phyloP scores from a whole-genome alignment of 495 filamentous ascomycete genomes.

The Penicillium coprophilum region DNA sequence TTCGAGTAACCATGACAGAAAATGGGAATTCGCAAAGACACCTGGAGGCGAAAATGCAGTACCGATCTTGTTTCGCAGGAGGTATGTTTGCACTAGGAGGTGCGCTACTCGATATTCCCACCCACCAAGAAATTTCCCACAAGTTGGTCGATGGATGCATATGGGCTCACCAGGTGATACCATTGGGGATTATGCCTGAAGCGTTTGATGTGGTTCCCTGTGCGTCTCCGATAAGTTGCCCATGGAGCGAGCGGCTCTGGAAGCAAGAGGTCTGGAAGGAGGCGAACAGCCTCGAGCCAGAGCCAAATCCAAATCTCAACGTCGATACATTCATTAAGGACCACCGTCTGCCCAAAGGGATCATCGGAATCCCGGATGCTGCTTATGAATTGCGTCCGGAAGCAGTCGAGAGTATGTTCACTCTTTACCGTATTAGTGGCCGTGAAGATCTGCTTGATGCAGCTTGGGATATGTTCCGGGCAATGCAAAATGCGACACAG shows the following conservation, averaged over 20 bases:
- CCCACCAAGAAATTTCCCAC: constrained; percentile 67
- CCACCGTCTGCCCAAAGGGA: constrained; percentile 34
- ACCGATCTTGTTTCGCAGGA: constrained; percentile 80
- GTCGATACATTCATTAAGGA: constrained; percentile 27
- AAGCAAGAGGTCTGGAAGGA: constrained; percentile 29
- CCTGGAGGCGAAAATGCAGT: constrained; percentile 44
- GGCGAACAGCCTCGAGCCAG: constrained; percentile 8
- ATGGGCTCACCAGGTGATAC: constrained; percentile 63
- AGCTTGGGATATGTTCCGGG: constrained; percentile 65
- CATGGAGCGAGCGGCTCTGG: constrained; percentile 41
- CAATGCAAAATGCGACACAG: constrained; percentile 50
- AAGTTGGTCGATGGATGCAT: constrained; percentile 81
- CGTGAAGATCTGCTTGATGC: constrained; percentile 52
- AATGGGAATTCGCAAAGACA: constrained; percentile 19
- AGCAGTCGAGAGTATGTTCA: constrained; percentile 60
- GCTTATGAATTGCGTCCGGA: constrained; percentile 51
- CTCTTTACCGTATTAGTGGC: constrained; percentile 64
- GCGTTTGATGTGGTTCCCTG: constrained; percentile 38
- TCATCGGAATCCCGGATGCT: constrained; percentile 36
- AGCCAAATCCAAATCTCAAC: constrained; percentile 11
- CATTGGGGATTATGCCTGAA: constrained; percentile 49
- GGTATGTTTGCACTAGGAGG: constrained; percentile 82
- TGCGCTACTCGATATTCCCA: constrained; percentile 63
- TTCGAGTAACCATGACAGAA: constrained; percentile 17
- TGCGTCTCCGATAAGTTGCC: constrained; percentile 31